Evolutionary conservation across 768 basidiomycete genomes (phyloP), one percentile per base, ranked within the genome.

Genomic region (Boletus huronensis): DNA sequence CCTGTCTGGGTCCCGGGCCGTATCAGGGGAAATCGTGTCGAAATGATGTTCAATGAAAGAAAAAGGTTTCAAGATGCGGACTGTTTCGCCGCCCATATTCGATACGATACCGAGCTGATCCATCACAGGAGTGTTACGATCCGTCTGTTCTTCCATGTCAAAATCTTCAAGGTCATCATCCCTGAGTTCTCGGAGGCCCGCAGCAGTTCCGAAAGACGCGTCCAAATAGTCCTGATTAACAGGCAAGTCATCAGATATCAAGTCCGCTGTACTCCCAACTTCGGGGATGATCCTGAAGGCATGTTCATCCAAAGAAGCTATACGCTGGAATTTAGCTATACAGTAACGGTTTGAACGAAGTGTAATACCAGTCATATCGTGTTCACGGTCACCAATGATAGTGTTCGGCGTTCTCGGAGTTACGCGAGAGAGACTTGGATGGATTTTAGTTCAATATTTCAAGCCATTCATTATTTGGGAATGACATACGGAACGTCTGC

Each of bases 181-280:
- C 29, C 77, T 76, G 48, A 88, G 76, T 65, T 84, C 87, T 48
- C 83, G 79, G 17, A 92, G 73, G 14, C 91, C 91, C 5, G 84
- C 88, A 17, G 90, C 85, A 23, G 88, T 74, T 38, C 88, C 85
- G 58, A 91, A 90, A 3, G 90, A 87, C 49, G 81, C 82, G 59
- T 93, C 91, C 43, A 98, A 76, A 64, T 95, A 98, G 64, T 94
- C 90, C 44, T 78, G 72, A 68, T 98, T 96, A 21, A 79, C 88
- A 0, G 96, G 96, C 9, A 98, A 75, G 67, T 98, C 94, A 62
- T 98, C 96, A 31, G 78, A 75, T 53, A 98, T 87, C 84, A 97
- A 85, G 70, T 98, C 96, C 14, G 90, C 85, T 9, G 84, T 80
- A 10, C 83, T 80, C 21, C 88, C 87, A 39, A 96, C 76, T 59